These are phyloP conservation scores for Macadamia integrifolia DNA, from an alignment of 164 flowering plant species.

Conservation along the genomic window DNA sequence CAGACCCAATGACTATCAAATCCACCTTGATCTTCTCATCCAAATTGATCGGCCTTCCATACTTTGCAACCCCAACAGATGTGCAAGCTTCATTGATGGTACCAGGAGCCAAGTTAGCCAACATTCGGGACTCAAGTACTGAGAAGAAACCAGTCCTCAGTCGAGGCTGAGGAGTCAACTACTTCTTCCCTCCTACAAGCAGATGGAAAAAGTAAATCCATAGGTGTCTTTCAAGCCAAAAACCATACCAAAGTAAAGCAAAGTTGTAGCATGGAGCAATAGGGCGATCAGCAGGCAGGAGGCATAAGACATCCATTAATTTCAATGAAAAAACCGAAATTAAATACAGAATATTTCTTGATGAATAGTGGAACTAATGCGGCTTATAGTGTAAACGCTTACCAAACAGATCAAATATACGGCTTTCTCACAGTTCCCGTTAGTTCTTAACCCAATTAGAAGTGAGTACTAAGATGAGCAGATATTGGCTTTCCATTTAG, in stretches of 20 bases:
- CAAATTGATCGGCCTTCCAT: conserved; percentile 73
- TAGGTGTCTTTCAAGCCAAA: neutral
- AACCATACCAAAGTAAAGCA: neutral
- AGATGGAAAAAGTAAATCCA: neutral
- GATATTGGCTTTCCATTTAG: too few relatives aligned
- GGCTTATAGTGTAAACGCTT: neutral
- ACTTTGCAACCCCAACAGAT: conserved; percentile 82
- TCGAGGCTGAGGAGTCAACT: conserved; percentile 91
- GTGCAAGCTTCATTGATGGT: conserved; percentile 80
- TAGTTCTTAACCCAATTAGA: too few relatives aligned
- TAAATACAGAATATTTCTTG: too few relatives aligned
- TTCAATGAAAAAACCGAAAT: too few relatives aligned
- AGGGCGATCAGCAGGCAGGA: too few relatives aligned
- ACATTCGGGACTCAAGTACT: conserved; percentile 45
- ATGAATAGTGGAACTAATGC: too few relatives aligned
- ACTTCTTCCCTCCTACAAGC: conserved; percentile 61
- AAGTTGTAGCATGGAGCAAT: neutral
- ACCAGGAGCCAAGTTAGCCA: conserved; percentile 35
- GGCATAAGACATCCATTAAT: too few relatives aligned
- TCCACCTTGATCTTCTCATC: conserved; percentile 81
- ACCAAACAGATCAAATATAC: neutral
- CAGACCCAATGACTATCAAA: conserved; percentile 78
- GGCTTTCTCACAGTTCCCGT: neutral
- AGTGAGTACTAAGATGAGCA: too few relatives aligned
- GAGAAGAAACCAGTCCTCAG: conserved; percentile 88